Conservation (phyloP, 176 grass and related monocot species). For the Oryza coarctata region DNA sequence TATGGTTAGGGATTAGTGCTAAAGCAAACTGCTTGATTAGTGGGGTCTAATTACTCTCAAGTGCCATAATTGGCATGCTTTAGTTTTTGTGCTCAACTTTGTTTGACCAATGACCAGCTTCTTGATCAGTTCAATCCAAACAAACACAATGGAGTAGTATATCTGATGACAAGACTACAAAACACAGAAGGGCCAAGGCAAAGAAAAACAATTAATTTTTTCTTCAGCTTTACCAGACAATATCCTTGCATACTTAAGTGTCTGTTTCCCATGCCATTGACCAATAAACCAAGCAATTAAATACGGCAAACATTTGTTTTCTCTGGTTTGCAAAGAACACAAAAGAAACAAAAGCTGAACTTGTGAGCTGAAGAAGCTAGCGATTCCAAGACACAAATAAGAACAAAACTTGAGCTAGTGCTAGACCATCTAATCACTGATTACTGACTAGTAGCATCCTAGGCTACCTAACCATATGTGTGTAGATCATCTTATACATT, state of each 20-base stretch:
- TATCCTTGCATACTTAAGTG: slow-evolving; percentile 17
- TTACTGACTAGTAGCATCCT: slow-evolving; percentile 15
- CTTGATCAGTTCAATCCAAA: slow-evolving; percentile 44
- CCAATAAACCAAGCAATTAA: not conserved
- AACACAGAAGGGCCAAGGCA: slow-evolving; percentile 43
- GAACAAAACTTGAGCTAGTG: slow-evolving; percentile 29
- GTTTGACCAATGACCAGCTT: slow-evolving; percentile 51
- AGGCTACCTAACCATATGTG: slow-evolving; percentile 45
- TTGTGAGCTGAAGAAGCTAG: not conserved
- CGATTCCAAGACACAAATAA: slow-evolving; percentile 11
- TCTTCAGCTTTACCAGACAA: slow-evolving; percentile 44
- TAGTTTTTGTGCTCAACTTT: slow-evolving; percentile 31
- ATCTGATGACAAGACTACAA: slow-evolving; percentile 24
- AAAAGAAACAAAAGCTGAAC: not conserved
- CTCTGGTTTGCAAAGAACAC: slow-evolving; percentile 10
- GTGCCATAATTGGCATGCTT: slow-evolving; percentile 42
- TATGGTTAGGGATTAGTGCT: slow-evolving; percentile 51
- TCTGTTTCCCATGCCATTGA: slow-evolving; percentile 14
- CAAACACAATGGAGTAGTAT: slow-evolving; percentile 1
- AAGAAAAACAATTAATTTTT: slow-evolving; percentile 24
- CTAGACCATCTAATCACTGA: slow-evolving; percentile 23
- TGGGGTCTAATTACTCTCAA: slow-evolving; percentile 56
- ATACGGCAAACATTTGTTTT: not conserved
- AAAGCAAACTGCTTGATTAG: slow-evolving; percentile 55
- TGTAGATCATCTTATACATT: slow-evolving; percentile 35